Evolutionary conservation across 805 yeast genomes (phyloP), one percentile per base, ranked within the genome.

Genomic region (Naumovozyma castellii): DNA sequence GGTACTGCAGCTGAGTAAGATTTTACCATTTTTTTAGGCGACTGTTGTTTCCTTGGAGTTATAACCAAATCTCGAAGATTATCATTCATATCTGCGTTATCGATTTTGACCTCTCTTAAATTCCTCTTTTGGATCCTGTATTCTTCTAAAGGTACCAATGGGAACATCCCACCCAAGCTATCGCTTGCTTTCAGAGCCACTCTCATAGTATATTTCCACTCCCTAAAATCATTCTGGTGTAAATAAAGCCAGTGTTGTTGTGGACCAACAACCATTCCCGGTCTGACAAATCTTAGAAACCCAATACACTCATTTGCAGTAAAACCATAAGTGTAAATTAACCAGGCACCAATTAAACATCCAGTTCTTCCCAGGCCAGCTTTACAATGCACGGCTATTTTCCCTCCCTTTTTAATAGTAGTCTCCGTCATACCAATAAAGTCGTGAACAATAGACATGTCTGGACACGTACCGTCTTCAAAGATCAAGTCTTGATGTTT

Each of bases 211-310:
- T 80, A 84, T 60, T 86, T 75, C 97, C 98, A 92, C 54, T 87
- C 96, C 54, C 97, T 73, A 62, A 92, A 92, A 50, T 88, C 96
- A 61, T 86, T 80, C 62, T 92, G 98, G 59, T 92, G 96, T 47
- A 92, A 72, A 57, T 92, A 92, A 43, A 92, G 71, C 98, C 98
- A 92, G 66, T 92, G 98, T 60, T 92, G 98, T 62, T 92, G 98
- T 2, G 98, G 98, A 0, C 98, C 98, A 22, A 92, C 98, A n/a
- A 92, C 97, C 98, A 92, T 92, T 32, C 98, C 98, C 0, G 98
- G 98, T 50, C 98, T 76, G 46, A 92, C 72, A 75, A 92, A 84
- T 60, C 98, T 74, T 90, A 92, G 84, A 57, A 87, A 92, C 1
- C 90, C 95, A 52, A 92, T 92, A 62, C 95, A 92, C 62, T 92